A percentile compares a stretch with the other conserved stretches of the same genome.
phyloP scores from a whole-genome alignment of 2,329 filamentous ascomycete species.

The Eutypa lata region DNA sequence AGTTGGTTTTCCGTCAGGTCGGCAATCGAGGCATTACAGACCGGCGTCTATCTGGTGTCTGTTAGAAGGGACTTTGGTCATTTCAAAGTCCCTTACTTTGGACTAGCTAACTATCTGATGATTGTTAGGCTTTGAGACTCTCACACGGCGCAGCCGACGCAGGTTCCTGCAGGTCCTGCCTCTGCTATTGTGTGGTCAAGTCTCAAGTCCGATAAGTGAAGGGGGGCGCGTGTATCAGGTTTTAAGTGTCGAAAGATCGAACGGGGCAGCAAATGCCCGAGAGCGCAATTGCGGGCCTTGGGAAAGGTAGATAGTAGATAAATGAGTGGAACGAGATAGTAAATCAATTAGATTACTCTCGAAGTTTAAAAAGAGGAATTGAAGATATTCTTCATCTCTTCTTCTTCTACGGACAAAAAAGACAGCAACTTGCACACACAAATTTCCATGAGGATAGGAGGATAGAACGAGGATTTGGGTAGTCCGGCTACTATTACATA shows the following conservation, averaged over 20 bases:
- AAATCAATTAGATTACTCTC: neutral
- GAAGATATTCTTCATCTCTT: too few relatives aligned
- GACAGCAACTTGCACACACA: too few relatives aligned
- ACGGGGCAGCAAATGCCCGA: slow-evolving; percentile 5
- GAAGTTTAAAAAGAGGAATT: neutral
- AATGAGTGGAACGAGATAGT: neutral
- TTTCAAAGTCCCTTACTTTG: too few relatives aligned
- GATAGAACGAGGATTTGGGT: too few relatives aligned
- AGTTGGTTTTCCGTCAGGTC: neutral
- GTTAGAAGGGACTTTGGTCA: neutral
- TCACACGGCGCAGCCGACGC: neutral
- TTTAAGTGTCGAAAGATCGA: slow-evolving; percentile 15
- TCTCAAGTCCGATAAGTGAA: slow-evolving; percentile 1
- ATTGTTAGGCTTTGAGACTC: too few relatives aligned
- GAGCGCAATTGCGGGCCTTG: slow-evolving; percentile 2
- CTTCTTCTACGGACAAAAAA: too few relatives aligned
- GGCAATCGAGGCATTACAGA: neutral
- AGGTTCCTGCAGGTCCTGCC: neutral
- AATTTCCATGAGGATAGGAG: too few relatives aligned
- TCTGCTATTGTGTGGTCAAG: neutral
- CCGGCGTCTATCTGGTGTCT: neutral
- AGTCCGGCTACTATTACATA: too few relatives aligned
- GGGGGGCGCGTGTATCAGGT: slow-evolving; percentile 2
- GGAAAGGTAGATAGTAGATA: slow-evolving; percentile 4
- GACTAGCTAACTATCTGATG: too few relatives aligned